Percentiles rank a stretch among this genome's conserved stretches.
These are phyloP conservation scores for Paramecium octaurelia DNA, from an alignment of 73 alveolate species.

Conservation along the genomic window DNA sequence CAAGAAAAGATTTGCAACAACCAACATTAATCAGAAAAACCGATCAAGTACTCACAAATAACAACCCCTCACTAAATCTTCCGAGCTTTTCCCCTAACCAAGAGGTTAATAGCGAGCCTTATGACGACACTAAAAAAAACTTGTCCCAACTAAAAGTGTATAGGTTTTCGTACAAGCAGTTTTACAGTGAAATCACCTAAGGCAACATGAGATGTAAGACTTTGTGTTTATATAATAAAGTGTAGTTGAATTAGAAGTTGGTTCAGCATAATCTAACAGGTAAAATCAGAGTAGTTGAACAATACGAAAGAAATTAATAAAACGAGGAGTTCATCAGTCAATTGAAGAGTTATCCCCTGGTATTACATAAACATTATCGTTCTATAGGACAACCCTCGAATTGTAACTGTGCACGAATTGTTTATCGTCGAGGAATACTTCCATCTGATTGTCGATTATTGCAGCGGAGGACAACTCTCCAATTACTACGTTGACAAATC, in stretches of 20 bases:
- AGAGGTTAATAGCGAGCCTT: not conserved
- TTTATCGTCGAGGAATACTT: not conserved
- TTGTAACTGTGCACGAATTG: not conserved
- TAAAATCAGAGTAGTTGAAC: not conserved
- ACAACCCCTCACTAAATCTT: not conserved
- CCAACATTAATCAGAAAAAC: not conserved
- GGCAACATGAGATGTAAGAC: not conserved
- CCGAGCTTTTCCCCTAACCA: not conserved
- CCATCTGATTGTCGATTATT: not conserved
- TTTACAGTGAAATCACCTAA: not conserved
- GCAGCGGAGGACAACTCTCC: not conserved
- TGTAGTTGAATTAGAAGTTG: not conserved
- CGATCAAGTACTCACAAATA: not conserved
- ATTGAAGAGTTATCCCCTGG: not conserved
- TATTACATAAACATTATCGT: not conserved
- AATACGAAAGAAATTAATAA: not conserved
- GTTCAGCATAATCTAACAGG: conserved; percentile 31
- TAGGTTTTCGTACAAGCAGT: not conserved
- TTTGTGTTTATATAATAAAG: not conserved
- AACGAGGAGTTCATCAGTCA: not conserved
- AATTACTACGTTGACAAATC: not conserved
- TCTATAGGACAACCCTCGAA: not conserved
- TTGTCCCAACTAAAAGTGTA: not conserved
- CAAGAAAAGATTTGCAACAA: not conserved
- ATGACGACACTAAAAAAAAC: not conserved